Conservation (phyloP, 1,139 yeast genomes). For the Yamadazyma dushanensis region DNA sequence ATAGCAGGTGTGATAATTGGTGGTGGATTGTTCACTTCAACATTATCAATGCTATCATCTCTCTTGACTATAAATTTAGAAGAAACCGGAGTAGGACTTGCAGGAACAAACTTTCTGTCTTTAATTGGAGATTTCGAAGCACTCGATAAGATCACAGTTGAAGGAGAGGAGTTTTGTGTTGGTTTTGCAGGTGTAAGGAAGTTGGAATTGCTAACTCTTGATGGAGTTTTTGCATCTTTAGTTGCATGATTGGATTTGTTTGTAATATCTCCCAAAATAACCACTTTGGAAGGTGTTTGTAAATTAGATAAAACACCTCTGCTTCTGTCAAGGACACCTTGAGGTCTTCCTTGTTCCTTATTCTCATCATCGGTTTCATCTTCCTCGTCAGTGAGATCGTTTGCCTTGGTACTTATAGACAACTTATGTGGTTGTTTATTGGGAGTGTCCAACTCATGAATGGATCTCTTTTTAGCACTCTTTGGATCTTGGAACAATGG, state of each 20-base stretch:
- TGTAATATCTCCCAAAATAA: slow-evolving; percentile 26
- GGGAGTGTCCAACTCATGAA: slow-evolving; percentile 42
- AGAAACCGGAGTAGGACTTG: slow-evolving; percentile 42
- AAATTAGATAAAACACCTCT: slow-evolving; percentile 12
- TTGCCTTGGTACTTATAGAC: slow-evolving; percentile 24
- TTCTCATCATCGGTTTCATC: slow-evolving; percentile 16
- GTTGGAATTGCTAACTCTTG: slow-evolving; percentile 6
- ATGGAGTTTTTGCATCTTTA: slow-evolving; percentile 10
- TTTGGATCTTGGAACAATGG: slow-evolving; percentile 24
- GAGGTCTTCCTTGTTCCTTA: slow-evolving; percentile 6
- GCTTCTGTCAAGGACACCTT: slow-evolving; percentile 7
- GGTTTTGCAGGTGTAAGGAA: slow-evolving; percentile 28
- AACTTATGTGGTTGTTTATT: slow-evolving; percentile 40
- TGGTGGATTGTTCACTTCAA: slow-evolving; percentile 5
- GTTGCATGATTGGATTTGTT: slow-evolving; percentile 18
- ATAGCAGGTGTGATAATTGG: slow-evolving; percentile 30
- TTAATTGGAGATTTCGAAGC: slow-evolving; percentile 16
- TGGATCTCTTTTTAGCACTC: slow-evolving; percentile 35
- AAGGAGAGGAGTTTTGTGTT: slow-evolving; percentile 29
- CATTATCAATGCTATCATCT: slow-evolving; percentile 11
- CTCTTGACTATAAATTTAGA: slow-evolving; percentile 12
- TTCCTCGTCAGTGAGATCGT: slow-evolving; percentile 19
- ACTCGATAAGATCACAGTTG: slow-evolving; percentile 33
- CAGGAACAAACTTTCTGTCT: slow-evolving; percentile 20
- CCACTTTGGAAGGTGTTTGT: slow-evolving; percentile 37